Base-by-base conservation (phyloP, 176 grass and related monocot genomes). In the Oryza longistaminata region DNA sequence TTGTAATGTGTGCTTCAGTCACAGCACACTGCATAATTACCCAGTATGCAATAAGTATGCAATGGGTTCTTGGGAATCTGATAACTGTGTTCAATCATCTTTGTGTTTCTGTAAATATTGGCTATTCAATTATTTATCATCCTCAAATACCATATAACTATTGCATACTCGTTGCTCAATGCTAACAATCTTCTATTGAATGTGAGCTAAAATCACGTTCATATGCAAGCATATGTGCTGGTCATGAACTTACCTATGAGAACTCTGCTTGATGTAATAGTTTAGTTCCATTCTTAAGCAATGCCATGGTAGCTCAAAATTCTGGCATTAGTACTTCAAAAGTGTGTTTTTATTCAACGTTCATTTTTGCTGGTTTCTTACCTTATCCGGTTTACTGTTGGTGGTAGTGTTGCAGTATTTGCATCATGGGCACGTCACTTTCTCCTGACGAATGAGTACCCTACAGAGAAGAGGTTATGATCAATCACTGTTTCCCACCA, bases 371-470 rank as follows among this genome's bases (percentile, higher is more conserved):
- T 84, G 14, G 31, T 61, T 87, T 27, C 9, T 66, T 90, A 1
- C 48, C 31, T 81, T 52, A 80, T 53, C 45, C 34, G 9, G 44
- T 66, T 52, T 77, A 19, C 64, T 55, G 15, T 61, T 72, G 82
- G n/a, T 87, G 61, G 11, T 16, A 95, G 96, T 74, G 93, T 95
- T 74, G 93, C 91, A 10, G 91, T 98, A 76, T 98, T 98, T 90
- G 82, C 91, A 70, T 91, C 91, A 0, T 98, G 93, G 93, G 93
- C 89, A 70, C 85, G 11, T 0, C 87, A 87, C 1, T 84, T 90
- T 89, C 42, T 93, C 64, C 76, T 81, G 65, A 77, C 87, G 48
- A 82, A 87, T 70, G 87, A 86, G 68, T 75, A 82, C 60, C 46
- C 82, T 44, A 73, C 60, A n/a, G 89, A 88, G 12, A 90, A 83